Conservation (phyloP, 257 asterid genomes). For the Rauvolfia tetraphylla region DNA sequence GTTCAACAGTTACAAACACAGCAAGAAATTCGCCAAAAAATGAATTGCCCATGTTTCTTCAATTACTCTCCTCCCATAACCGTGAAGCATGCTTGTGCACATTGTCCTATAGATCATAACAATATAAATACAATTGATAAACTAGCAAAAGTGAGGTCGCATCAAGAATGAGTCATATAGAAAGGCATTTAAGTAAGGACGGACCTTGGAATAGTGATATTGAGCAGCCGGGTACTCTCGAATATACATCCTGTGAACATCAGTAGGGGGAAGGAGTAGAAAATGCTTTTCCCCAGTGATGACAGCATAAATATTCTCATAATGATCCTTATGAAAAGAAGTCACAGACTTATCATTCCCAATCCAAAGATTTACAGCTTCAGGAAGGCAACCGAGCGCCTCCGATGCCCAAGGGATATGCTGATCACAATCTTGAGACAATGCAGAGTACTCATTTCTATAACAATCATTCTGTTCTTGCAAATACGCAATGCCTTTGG, state of each 20-base stretch:
- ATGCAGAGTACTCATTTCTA: slow-evolving; percentile 58
- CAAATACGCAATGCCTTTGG: slow-evolving; percentile 50
- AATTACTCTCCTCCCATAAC: background rate
- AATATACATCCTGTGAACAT: slow-evolving; percentile 84
- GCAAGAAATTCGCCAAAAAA: background rate
- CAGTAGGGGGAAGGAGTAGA: slow-evolving; percentile 82
- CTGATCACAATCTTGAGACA: slow-evolving; percentile 56
- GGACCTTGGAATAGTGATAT: slow-evolving; percentile 58
- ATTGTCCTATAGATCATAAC: background rate
- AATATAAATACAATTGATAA: background rate
- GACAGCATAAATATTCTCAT: slow-evolving; percentile 87
- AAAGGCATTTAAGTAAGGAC: background rate
- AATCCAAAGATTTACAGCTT: slow-evolving; percentile 90
- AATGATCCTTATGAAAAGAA: slow-evolving; percentile 82
- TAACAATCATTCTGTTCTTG: slow-evolving; percentile 96
- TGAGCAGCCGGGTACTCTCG: slow-evolving; percentile 62
- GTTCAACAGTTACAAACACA: background rate
- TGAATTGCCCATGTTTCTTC: background rate
- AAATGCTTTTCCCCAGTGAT: slow-evolving; percentile 74
- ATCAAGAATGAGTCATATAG: background rate
- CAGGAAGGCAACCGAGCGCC: slow-evolving; percentile 78
- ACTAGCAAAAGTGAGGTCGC: background rate
- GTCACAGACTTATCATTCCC: slow-evolving; percentile 69
- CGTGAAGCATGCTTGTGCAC: background rate
- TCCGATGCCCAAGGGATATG: slow-evolving; percentile 70